Evolutionary conservation across 2,329 filamentous ascomycete genomes (phyloP).

Genomic region (Ascochyta clinopodiicola): DNA sequence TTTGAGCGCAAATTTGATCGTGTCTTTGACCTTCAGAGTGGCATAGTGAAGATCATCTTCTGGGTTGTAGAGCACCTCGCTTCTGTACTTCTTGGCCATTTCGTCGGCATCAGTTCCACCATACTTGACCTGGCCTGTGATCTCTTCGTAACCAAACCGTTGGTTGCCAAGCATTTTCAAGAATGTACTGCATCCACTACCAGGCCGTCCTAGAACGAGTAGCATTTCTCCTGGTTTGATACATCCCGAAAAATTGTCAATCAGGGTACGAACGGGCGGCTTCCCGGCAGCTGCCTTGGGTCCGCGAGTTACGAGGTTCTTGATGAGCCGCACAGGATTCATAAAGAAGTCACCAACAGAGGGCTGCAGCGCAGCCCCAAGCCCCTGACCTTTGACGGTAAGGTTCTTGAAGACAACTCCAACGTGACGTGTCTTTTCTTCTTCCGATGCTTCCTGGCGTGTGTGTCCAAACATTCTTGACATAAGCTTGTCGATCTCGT

Average conservation of each 20-base stretch:
- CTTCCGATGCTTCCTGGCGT: slow-evolving; percentile 69
- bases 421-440: slow-evolving; percentile 72
- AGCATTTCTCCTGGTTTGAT: slow-evolving; percentile 77
- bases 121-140: slow-evolving; percentile 62
- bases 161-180: slow-evolving; percentile 73
- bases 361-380: slow-evolving; percentile 68
- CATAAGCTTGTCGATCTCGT: slow-evolving; percentile 68
- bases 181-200: slow-evolving; percentile 73
- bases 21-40: slow-evolving; percentile 77
- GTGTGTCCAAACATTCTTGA: slow-evolving; percentile 73
- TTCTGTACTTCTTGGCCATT: slow-evolving; percentile 66
- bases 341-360: slow-evolving; percentile 67
- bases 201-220: slow-evolving; percentile 71
- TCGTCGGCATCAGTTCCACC: slow-evolving; percentile 61
- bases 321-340: slow-evolving; percentile 61
- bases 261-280: slow-evolving; percentile 67
- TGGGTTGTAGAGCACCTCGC: slow-evolving; percentile 75
- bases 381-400: slow-evolving; percentile 66
- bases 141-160: slow-evolving; percentile 63
- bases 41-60: slow-evolving; percentile 81
- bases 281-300: slow-evolving; percentile 52
- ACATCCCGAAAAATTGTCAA: slow-evolving; percentile 70
- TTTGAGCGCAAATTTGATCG: slow-evolving; percentile 74
- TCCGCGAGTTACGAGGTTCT: slow-evolving; percentile 57
- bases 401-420: slow-evolving; percentile 71